These are phyloP conservation scores for Sedum album DNA, from an alignment of 164 flowering plant species.

Conservation along the genomic window DNA sequence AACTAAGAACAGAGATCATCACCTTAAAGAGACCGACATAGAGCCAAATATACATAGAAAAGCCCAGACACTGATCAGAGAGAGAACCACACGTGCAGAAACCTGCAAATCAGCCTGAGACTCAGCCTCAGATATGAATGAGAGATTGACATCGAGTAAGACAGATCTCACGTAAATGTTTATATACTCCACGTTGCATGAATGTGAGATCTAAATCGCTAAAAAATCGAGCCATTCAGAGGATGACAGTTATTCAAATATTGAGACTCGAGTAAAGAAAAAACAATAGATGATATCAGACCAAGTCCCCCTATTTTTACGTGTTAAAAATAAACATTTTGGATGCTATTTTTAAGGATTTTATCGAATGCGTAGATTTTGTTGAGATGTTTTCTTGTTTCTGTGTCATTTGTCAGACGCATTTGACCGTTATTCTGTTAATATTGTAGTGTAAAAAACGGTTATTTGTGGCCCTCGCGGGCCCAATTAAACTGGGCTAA, in stretches of 20 bases:
- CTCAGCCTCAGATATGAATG: neutral
- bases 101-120: neutral
- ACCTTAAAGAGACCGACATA: neutral
- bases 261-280: neutral
- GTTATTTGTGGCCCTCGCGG: too few species aligned
- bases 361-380: too few species aligned
- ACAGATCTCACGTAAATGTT: neutral
- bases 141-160: neutral
- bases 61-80: neutral
- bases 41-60: neutral
- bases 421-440: too few species aligned
- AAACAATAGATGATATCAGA: neutral
- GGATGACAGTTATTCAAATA: neutral
- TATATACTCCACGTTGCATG: too few species aligned
- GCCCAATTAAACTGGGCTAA: too few species aligned
- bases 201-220: neutral
- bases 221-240: neutral
- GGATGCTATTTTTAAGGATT: too few species aligned
- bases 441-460: too few species aligned
- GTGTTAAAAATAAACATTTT: too few species aligned
- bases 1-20: too few species aligned
- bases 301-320: neutral
- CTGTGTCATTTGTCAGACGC: too few species aligned
- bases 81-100: neutral
- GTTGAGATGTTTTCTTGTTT: too few species aligned